Evolutionary conservation across 2,329 filamentous ascomycete species (phyloP), one percentile per base, ranked within the genome.

Genomic region (Endothia cerciana): DNA sequence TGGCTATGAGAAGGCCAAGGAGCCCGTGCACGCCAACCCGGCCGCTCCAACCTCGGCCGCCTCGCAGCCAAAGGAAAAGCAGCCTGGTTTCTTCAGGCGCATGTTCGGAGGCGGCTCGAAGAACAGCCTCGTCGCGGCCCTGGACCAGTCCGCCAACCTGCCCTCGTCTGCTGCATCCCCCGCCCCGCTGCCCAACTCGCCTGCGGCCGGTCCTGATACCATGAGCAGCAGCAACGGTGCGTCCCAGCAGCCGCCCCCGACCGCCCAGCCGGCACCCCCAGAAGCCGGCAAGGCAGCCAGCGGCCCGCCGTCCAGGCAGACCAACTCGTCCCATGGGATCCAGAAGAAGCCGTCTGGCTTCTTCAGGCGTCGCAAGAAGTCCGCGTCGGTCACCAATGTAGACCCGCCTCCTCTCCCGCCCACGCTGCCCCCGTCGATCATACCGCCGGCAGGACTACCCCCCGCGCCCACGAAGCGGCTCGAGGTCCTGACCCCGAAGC

Each of bases 321-420:
- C 45, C 60, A 81, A 80, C 63, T 73, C 76, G 25, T 76, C 81
- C 19, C 81, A 83, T 65, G 78, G 81, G 25, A 80, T 97, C 61
- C 91, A 92, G 72, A 97, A 97, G 82, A 97, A 97, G 77, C 87
- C 92, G 4, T 96, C 94, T 0, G 94, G 93, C 0, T 98, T 99
- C 80, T 98, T 98, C 80, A 87, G 95, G 69, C 86, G 95, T 67
- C 87, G 94, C 69, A 98, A 98, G 85, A 96, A 94, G 84, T 97
- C 94, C 5, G 79, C 93, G 41, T 86, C 88, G 17, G 93, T 96
- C 69, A 58, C 41, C 17, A 59, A 60, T 30, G 60, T 60, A 47
- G 63, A 64, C 1, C 61, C 55, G n/a, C 64, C 64, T 8, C 75
- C 77, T 55, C 83, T 87, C 28, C 84, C 84, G 47, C 88, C 90